A percentile compares a stretch with the other conserved stretches of the same genome.
These are phyloP conservation scores for Erysiphe pisi DNA, from an alignment of 2,329 filamentous ascomycete genomes.

Conservation along the genomic window DNA sequence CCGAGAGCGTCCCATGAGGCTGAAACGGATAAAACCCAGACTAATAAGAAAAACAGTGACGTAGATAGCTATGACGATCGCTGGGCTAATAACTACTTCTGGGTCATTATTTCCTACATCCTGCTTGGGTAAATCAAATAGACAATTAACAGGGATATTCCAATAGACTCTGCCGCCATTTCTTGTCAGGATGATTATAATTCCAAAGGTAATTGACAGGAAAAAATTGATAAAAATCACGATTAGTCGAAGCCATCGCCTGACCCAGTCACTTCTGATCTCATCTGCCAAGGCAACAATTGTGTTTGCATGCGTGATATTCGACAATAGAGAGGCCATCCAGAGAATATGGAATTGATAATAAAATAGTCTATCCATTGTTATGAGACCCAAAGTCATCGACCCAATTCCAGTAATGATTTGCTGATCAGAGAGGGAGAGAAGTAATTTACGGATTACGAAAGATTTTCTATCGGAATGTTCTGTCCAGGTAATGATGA, in stretches of 20 bases:
- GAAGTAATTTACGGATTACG: constrained; percentile 53
- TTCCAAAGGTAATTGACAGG: constrained; percentile 62
- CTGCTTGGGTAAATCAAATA: constrained; percentile 47
- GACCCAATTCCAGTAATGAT: constrained; percentile 60
- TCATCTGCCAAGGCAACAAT: constrained; percentile 55
- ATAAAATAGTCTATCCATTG: constrained; percentile 47
- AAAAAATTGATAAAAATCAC: constrained; percentile 56
- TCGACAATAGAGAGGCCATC: constrained; percentile 55
- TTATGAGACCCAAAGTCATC: constrained; percentile 53
- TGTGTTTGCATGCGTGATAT: constrained; percentile 54
- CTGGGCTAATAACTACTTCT: too few relatives aligned
- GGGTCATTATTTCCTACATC: too few relatives aligned
- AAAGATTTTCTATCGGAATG: constrained; percentile 42
- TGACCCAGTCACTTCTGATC: constrained; percentile 55
- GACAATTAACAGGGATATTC: constrained; percentile 54
- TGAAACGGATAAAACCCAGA: too few relatives aligned
- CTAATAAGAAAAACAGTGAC: too few relatives aligned
- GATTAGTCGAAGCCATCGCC: constrained; percentile 54
- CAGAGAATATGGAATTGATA: constrained; percentile 64
- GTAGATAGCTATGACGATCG: too few relatives aligned
- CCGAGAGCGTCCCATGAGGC: too few relatives aligned
- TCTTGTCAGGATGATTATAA: constrained; percentile 80
- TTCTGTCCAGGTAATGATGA: constrained; percentile 48
- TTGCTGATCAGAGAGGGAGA: constrained; percentile 57
- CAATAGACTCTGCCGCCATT: too few relatives aligned